Evolutionary conservation across 257 asterid species (phyloP), one percentile per base, ranked within the genome.

Genomic region (Leonotis leonurus): DNA sequence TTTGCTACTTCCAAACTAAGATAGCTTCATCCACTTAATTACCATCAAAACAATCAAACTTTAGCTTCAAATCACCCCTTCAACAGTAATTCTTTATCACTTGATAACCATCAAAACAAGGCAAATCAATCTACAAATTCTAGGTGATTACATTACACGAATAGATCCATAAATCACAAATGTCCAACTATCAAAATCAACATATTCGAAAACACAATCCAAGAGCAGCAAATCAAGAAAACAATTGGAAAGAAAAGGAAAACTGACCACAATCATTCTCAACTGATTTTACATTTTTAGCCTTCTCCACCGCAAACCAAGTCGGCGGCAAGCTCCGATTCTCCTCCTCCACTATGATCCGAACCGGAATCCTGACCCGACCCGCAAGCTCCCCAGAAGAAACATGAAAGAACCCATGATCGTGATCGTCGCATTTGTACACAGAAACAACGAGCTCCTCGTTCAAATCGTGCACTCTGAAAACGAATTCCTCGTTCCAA

Each of bases 401-500:
- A 54, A 30, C 80, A 74, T 32, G 74, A 32, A 90, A 82, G 52
- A 84, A 75, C 8, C 94, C 90, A 16, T 77, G 80, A 6, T 76
- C 84, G 6, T 70, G 63, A 49, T 78, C 92, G 39, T 56, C 75
- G 68, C 77, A 48, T 13, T 73, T 73, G 60, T 77, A 82, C 13
- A 83, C 85, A 25, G 92, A 82, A 5, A 84, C 57, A 65, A 83
- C 81, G 25, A 88, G 78, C 20, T 88, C 84, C 0, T 84, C 95
- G 65, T 78, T 88, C 73, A 85, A 74, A 64, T 85, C 88, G 53
- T 70, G 57, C 11, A 82, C 95, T 44, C 79, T 72, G 65, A 91
- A 91, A 45, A 70, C 88, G 60, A 91, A 91, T 79, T 88, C 98
- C 66, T 91, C 98, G 6, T 91, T 86, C 98, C 90, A 91, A 37